These are phyloP conservation scores for Fomitopsis pinicola DNA, from an alignment of 1,284 basidiomycete species.

Conservation along the genomic window DNA sequence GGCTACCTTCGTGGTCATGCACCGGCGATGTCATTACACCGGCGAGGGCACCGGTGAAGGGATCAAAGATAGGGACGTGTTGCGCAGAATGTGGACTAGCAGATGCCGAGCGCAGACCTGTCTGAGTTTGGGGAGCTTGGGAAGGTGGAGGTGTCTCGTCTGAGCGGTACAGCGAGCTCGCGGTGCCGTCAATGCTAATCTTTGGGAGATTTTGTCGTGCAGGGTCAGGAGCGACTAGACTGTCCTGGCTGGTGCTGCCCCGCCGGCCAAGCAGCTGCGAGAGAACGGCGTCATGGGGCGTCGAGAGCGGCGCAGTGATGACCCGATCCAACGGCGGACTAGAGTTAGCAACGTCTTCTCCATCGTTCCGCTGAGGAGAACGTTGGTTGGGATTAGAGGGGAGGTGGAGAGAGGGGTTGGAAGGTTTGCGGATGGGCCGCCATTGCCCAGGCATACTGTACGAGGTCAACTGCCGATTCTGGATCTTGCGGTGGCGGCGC, in stretches of 20 bases:
- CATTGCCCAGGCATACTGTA: constrained; percentile 9
- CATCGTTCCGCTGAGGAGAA: constrained; percentile 2
- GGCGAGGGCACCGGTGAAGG: constrained; percentile 43
- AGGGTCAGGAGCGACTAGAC: constrained; percentile 8
- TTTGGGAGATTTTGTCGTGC: constrained; percentile 10
- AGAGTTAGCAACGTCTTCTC: constrained; percentile 1
- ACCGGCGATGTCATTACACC: constrained; percentile 31
- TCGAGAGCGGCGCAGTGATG: constrained; percentile 33
- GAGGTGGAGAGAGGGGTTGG: neutral
- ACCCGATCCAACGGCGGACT: constrained; percentile 12
- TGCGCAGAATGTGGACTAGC: constrained; percentile 14
- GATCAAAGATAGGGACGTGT: constrained; percentile 40
- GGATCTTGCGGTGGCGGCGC: constrained; percentile 4
- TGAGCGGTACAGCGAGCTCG: constrained; percentile 17
- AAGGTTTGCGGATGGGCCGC: constrained; percentile 8
- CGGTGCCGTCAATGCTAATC: constrained; percentile 16
- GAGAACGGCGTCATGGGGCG: constrained; percentile 61
- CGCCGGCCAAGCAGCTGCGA: constrained; percentile 39
- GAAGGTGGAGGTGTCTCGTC: constrained; percentile 21
- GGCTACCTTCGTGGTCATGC: constrained; percentile 18
- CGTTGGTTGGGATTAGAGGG: constrained; percentile 3
- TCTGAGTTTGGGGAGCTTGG: neutral
- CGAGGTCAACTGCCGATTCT: constrained; percentile 11
- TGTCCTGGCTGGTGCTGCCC: constrained; percentile 11
- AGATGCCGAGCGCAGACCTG: constrained; percentile 14